These are phyloP conservation scores for Monilinia vaccinii-corymbosi DNA, from an alignment of 2,329 filamentous ascomycete species.

Conservation along the genomic window DNA sequence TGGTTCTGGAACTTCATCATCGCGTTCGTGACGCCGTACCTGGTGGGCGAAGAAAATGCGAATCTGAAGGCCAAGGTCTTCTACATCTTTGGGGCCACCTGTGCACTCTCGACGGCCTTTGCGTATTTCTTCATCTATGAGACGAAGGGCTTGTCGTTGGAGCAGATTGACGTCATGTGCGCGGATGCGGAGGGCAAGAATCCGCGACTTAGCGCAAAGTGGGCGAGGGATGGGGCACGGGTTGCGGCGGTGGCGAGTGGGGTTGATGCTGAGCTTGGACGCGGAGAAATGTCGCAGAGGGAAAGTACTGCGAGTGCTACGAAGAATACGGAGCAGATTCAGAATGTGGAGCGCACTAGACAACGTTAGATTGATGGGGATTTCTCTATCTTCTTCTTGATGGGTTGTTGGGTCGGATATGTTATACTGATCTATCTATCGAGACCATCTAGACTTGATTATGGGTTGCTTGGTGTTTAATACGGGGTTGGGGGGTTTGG, in stretches of 20 bases:
- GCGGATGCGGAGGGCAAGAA: not conserved
- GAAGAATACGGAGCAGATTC: not conserved
- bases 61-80: conserved; percentile 27
- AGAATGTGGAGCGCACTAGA: not conserved
- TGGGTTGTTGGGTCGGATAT: not conserved
- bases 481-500: not conserved
- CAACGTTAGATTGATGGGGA: not conserved
- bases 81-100: conserved; percentile 53
- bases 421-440: not conserved
- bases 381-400: not conserved
- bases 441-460: not conserved
- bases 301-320: not conserved
- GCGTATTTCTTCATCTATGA: conserved; percentile 50
- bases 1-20: conserved; percentile 77
- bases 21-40: conserved; percentile 62
- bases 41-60: conserved; percentile 41
- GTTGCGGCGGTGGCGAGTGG: not conserved
- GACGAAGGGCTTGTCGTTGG: conserved; percentile 62
- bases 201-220: not conserved
- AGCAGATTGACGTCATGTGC: conserved; percentile 59
- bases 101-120: conserved; percentile 42
- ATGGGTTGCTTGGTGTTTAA: not conserved
- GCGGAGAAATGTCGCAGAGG: not conserved
- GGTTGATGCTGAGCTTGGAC: not conserved
- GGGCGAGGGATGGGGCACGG: not conserved